Conservation (phyloP, 305 asterid species). For the Fraxinus dipetala region DNA sequence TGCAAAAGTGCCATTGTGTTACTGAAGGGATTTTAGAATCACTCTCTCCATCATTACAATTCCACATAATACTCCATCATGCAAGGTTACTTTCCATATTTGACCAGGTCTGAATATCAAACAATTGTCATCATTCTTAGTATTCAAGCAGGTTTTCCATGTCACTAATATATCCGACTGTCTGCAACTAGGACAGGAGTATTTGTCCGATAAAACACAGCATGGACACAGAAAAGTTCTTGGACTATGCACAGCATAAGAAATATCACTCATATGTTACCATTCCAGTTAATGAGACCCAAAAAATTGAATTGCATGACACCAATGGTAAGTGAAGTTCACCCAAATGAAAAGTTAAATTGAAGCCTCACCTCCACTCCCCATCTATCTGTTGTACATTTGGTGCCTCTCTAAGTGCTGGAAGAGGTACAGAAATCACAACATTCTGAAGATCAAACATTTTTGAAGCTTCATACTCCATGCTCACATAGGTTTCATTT, state of each 20-base stretch:
- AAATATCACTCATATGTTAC: not conserved
- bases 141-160: not conserved
- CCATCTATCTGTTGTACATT: conserved; percentile 77
- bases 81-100: not conserved
- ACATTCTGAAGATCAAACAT: conserved; percentile 74
- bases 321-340: not conserved
- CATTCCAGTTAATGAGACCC: not conserved
- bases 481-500: conserved; percentile 65
- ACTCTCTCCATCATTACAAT: not conserved
- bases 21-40: not conserved
- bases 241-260: not conserved
- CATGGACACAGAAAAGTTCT: not conserved
- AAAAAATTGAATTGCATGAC: conserved; percentile 12
- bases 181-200: not conserved
- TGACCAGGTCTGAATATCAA: not conserved
- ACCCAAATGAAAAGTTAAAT: conserved; percentile 19
- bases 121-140: not conserved
- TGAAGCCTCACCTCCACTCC: conserved; percentile 68
- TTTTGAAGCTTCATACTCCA: conserved; percentile 68
- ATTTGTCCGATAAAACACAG: not conserved
- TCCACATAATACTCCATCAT: not conserved
- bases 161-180: not conserved
- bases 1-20: not conserved
- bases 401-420: conserved; percentile 82
- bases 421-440: conserved; percentile 85